Conservation (phyloP, 805 yeast species). For the Candida rishiriensis region DNA sequence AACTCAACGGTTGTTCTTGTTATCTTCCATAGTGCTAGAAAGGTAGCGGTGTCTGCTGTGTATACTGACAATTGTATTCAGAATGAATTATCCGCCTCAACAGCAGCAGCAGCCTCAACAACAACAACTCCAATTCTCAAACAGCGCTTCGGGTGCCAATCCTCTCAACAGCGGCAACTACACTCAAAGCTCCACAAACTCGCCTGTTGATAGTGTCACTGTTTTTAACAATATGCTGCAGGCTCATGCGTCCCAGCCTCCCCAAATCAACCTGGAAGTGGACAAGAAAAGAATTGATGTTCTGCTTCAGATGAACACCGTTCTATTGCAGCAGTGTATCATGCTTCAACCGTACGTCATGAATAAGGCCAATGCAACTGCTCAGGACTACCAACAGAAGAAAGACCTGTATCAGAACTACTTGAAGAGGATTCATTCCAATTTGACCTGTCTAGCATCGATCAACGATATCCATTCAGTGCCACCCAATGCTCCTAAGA, state of each 20-base stretch:
- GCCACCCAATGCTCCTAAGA: constrained; percentile 23
- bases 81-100: not conserved
- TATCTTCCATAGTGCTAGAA: not conserved
- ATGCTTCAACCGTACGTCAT: constrained; percentile 24
- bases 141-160: not conserved
- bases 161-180: too few relatives aligned
- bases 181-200: too few relatives aligned
- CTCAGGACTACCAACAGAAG: constrained; percentile 23
- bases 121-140: not conserved
- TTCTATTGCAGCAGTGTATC: constrained; percentile 29
- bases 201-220: constrained; percentile 2
- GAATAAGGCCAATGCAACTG: constrained; percentile 16
- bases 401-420: constrained; percentile 30
- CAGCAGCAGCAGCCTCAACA: too few relatives aligned
- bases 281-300: constrained; percentile 33
- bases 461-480: constrained; percentile 33
- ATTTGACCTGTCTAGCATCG: constrained; percentile 33
- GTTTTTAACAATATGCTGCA: constrained; percentile 19
- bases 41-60: not conserved
- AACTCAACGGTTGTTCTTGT: not conserved
- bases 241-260: constrained; percentile 25
- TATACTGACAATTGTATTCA: not conserved
- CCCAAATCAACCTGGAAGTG: constrained; percentile 24
- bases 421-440: constrained; percentile 33
- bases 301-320: constrained; percentile 32